Base-by-base conservation (phyloP, 495 filamentous ascomycete genomes). In the Penicillium bialowiezense region DNA sequence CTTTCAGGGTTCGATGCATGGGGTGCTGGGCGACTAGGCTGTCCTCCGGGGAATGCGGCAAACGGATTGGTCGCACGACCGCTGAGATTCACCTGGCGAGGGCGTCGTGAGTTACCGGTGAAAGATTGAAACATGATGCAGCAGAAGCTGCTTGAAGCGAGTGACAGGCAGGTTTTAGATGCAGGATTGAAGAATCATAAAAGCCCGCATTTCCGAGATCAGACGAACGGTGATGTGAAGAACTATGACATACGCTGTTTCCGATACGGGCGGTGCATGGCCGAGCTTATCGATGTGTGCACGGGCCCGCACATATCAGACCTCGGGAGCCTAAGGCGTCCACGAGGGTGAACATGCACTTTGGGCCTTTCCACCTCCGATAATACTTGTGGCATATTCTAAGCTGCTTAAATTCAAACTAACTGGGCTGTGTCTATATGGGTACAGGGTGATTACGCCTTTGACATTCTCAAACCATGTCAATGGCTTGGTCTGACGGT, bases 1-100 rank as follows among this genome's bases (percentile, higher is more conserved):
- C 84, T 84, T 49, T 89, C 88, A 3, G 83, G 75, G 15, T 86
- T 86, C 8, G 78, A 12, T 61, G 72, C 71, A 61, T 72, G 71
- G 41, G 68, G 68, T 14, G 65, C 54, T 42, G 55, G 60, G 59
- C 69, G 55, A 23, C 57, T 55, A 37, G 72, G 59, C n/a, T 58
- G 44, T 44, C 35, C 48, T 15, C 58, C 54, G 10, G 69, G 64
- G 49, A 64, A 72, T 62, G 80, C 70, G 51, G 85, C 82, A 67
- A 91, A 89, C 21, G 88, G 85, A 68, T 93, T 89, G 46, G 68
- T 74, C 58, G 83, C 81, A 52, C 91, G 88, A 55, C 91, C 95
- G 42, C 89, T 92, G 49, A 98, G 85, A 67, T 98, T 96, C 55
- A 98, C 90, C 64, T 96, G 89, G 44, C 93, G 86, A 41, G 84